Evolutionary conservation across 2,329 filamentous ascomycete species (phyloP).

Genomic region (Pestalotiopsis sp.): DNA sequence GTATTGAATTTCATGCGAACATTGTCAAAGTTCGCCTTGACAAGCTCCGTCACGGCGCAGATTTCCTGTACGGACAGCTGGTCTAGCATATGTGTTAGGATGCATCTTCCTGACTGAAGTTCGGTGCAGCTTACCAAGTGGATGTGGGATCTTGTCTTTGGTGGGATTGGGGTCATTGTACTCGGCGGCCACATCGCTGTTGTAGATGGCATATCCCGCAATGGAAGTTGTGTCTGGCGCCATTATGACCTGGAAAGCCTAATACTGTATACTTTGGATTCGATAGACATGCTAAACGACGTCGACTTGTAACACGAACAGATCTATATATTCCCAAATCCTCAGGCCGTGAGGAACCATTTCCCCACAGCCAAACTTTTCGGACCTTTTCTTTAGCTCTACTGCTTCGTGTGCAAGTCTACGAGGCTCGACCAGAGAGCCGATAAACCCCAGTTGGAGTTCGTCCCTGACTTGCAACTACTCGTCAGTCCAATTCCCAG

Average conservation of each 20-base stretch:
- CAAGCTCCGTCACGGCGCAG: background rate
- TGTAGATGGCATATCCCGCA: background rate
- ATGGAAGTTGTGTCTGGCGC: background rate
- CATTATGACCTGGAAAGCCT: background rate
- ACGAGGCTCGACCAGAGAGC: background rate
- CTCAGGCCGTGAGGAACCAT: background rate
- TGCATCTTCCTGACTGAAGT: background rate
- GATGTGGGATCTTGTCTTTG: background rate
- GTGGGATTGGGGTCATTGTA: background rate
- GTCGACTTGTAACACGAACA: background rate
- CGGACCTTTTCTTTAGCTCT: background rate
- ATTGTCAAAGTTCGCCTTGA: background rate
- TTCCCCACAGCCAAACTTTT: background rate
- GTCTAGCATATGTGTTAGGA: background rate
- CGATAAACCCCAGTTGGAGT: background rate
- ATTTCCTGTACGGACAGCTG: background rate
- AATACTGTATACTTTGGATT: background rate
- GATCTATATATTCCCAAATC: background rate
- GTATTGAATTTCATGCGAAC: conserved; percentile 53
- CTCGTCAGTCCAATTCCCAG: background rate
- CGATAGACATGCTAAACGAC: background rate
- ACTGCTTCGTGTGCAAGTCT: background rate
- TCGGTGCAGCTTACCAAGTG: background rate
- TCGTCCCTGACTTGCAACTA: background rate
- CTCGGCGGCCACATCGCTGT: background rate